Evolutionary conservation across 225 moss, liverwort and hornwort species (phyloP), one percentile per base, ranked within the genome.

Genomic region (Physcomitrium patens): DNA sequence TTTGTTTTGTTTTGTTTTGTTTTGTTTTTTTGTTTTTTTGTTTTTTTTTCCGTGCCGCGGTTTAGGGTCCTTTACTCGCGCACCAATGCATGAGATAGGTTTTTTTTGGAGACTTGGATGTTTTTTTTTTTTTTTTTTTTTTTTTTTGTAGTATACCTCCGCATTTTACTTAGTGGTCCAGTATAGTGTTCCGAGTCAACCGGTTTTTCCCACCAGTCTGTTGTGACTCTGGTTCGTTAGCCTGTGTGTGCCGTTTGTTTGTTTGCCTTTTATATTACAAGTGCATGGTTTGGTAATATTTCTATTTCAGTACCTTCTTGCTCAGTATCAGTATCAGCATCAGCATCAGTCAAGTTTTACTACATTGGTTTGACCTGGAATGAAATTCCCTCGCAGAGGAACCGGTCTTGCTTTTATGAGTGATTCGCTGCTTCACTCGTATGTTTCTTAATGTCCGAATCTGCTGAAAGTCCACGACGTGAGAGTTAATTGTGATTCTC

Each of bases 341-440:
- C n/a, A n/a, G n/a, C n/a, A n/a, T n/a, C n/a, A n/a, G n/a, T n/a
- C 57, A 46, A 17, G 17, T 48, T 31, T 15, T 49, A 49, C 15
- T 15, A 10, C 15, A 49, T 13, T 11, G 65, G 49, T 50, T 60
- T 67, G 67, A 71, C 78, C 71, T 71, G 65, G 65, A 58, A 20
- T 73, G 63, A 27, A 31, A 26, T 17, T 60, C 8, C 14, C 28
- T 54, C 14, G 45, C 8, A 18, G 50, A 48, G 65, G 66, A 59
- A 50, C 43, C 59, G 57, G 22, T 48, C n/a, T 65, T 78, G 2
- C 0, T 59, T 16, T 66, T 26, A 1, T 23, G 56, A 23, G 64
- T 47, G 52, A 31, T 54, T 27, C 13, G 56, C 12, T 42, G 17
- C 12, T 62, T 16, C 37, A 5, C 24, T 22, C 24, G n/a, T 18